Percentiles rank a stretch among this genome's conserved stretches.
Evolutionary conservation across 768 basidiomycete species (phyloP).

Genomic region (Tremella mesenterica): DNA sequence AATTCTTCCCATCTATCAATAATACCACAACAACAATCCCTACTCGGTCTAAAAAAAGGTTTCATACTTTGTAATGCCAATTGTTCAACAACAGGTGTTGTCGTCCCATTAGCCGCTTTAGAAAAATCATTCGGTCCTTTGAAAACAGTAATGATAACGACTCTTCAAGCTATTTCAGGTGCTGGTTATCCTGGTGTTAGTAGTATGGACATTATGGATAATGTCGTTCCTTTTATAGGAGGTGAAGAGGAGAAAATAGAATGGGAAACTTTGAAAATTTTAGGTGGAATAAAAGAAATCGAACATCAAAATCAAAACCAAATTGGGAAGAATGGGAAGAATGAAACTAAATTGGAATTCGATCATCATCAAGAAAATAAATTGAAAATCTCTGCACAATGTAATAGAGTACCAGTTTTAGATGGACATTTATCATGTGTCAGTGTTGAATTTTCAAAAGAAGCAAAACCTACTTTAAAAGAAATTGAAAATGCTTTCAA

Average conservation of each 20-base stretch:
- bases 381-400: constrained; percentile 80
- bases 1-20: constrained; percentile 79
- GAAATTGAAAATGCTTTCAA: constrained; percentile 74
- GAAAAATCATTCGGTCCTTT: constrained; percentile 75
- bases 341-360: no score
- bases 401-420: constrained; percentile 90
- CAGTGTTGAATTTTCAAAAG: constrained; percentile 67
- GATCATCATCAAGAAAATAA: constrained; percentile 76
- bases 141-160: constrained; percentile 81
- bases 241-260: constrained; percentile 95
- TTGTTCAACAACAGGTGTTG: constrained; percentile 81
- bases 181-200: constrained; percentile 95
- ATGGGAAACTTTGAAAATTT: constrained; percentile 96
- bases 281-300: constrained; percentile 71
- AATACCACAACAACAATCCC: constrained; percentile 67
- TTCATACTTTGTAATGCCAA: constrained; percentile 99
- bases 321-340: no score
- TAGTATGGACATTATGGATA: constrained; percentile 84
- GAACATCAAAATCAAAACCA: constrained; percentile 76
- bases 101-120: constrained; percentile 37
- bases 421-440: constrained; percentile 91
- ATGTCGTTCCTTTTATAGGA: constrained; percentile 85
- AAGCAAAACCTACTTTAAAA: constrained; percentile 76
- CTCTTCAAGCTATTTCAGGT: constrained; percentile 95
- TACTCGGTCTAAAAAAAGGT: constrained; percentile 58